Percentiles rank a stretch among this genome's conserved stretches.
Evolutionary conservation across 2,329 filamentous ascomycete genomes (phyloP).

Genomic region (Aspergillus brasiliensis): DNA sequence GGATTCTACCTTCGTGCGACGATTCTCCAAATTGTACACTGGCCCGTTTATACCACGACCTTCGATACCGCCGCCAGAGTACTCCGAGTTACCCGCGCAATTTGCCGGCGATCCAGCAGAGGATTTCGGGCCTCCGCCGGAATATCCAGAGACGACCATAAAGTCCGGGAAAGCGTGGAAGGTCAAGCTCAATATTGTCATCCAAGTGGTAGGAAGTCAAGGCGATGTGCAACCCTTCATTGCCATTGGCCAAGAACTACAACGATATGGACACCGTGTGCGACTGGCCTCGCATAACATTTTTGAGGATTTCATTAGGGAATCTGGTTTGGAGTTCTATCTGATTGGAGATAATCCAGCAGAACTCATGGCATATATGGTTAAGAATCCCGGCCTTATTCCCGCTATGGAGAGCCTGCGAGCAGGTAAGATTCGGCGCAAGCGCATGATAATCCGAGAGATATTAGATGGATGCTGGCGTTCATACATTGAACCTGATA

Average conservation of each 20-base stretch:
- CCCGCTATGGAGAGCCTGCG: not conserved
- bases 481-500: slow-evolving; percentile 63
- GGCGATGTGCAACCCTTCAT: slow-evolving; percentile 3
- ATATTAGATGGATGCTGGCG: slow-evolving; percentile 78
- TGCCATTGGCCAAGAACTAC: not conserved
- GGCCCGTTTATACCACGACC: no score
- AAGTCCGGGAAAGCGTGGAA: no score
- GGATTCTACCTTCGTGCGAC: no score
- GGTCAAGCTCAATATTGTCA: not conserved
- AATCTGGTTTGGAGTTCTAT: not conserved
- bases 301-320: not conserved
- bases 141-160: no score
- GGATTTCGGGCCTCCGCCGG: no score
- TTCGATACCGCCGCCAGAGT: no score
- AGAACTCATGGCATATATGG: slow-evolving; percentile 2
- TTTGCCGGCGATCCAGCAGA: no score
- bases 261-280: not conserved
- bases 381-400: not conserved
- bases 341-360: not conserved
- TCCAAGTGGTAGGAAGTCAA: not conserved
- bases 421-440: not conserved
- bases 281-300: not conserved
- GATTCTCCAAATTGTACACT: no score
- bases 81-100: no score
- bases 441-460: slow-evolving; percentile 57